Evolutionary conservation across 345 rosid genomes (phyloP).

Genomic region (Turritis glabra): DNA sequence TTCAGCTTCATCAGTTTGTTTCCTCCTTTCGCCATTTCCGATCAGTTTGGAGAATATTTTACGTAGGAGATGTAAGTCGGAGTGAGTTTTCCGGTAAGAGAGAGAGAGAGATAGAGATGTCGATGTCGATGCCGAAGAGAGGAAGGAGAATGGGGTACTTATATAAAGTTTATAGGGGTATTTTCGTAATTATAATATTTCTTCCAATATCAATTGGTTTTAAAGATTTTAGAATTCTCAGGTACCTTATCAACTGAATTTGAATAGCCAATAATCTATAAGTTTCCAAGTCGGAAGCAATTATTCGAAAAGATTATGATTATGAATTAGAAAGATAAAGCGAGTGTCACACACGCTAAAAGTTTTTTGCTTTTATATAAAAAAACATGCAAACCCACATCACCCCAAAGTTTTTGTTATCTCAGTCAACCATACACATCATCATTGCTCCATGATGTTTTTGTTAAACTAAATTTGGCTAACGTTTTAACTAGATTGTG

Average conservation of each 20-base stretch:
- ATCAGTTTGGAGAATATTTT: background rate
- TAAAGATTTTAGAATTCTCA: background rate
- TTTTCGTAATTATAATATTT: background rate
- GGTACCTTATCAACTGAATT: constrained; percentile 5
- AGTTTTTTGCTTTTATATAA: background rate
- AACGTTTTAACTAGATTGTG: constrained; percentile 1
- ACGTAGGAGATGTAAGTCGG: constrained; percentile 4
- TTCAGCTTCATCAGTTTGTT: constrained; percentile 75
- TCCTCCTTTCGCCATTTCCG: constrained; percentile 68
- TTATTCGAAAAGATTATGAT: constrained; percentile 28
- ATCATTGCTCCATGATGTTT: constrained; percentile 11
- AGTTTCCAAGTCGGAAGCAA: constrained; percentile 20
- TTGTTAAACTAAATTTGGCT: background rate
- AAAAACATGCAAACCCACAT: background rate
- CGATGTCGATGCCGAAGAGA: constrained; percentile 8
- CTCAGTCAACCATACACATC: constrained; percentile 20
- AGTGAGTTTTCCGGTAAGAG: constrained; percentile 25
- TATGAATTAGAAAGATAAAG: constrained; percentile 23
- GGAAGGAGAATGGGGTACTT: constrained; percentile 3
- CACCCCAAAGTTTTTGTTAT: constrained; percentile 18
- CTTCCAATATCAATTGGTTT: background rate
- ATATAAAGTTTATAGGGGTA: constrained; percentile 28
- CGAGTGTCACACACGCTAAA: constrained; percentile 4
- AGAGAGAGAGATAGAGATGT: constrained; percentile 6
- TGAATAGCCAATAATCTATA: constrained; percentile 2